Evolutionary conservation across 108 stramenopile species (phyloP), one percentile per base, ranked within the genome.

Genomic region (Ochromonas danica): DNA sequence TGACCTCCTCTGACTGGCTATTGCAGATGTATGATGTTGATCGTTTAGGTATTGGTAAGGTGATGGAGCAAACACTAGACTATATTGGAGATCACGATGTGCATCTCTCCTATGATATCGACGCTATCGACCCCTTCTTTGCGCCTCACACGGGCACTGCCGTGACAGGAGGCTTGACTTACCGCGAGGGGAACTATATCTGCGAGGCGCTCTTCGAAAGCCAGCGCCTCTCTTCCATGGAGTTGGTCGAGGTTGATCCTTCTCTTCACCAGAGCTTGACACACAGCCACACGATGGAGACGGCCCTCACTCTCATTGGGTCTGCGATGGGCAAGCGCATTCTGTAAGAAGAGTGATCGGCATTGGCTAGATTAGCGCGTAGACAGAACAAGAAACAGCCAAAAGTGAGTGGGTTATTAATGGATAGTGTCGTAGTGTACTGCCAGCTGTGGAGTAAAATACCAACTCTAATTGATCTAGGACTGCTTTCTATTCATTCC

Each of bases 131-230:
- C 86, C 98, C 98, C 6, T 71, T 85, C 61, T 85, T 92, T 71
- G 98, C 97, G n/a, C 96, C 98, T 6, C 91, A 94, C 1, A 99
- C 98, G 25, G 98, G 98, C 22, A 99, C 98, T 6, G 90, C 89
- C 0, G 98, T 98, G 25, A 88, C 94, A 65, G 98, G 98, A 42
- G 98, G 98, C 1, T 87, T 99, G 62, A 97, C 94, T 57, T 99
- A 91, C 85, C 89, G 98, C 35, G 98, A 99, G 87, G 96, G 96
- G 0, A 93, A 97, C 79, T 99, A 90, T 85, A 94, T 99, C 0
- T 92, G 91, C 61, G 98, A 99, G 80, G 83, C 86, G 39, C 88
- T 93, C 39, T 92, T 92, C 1, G 88, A 91, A 81, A 94, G 92
- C 80, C 95, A 86, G 0, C 81, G 92, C 35, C 80, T 98, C 61